Evolutionary conservation across 2,329 filamentous ascomycete genomes (phyloP), one percentile per base, ranked within the genome.

Genomic region (Colletotrichum tamarilloi): DNA sequence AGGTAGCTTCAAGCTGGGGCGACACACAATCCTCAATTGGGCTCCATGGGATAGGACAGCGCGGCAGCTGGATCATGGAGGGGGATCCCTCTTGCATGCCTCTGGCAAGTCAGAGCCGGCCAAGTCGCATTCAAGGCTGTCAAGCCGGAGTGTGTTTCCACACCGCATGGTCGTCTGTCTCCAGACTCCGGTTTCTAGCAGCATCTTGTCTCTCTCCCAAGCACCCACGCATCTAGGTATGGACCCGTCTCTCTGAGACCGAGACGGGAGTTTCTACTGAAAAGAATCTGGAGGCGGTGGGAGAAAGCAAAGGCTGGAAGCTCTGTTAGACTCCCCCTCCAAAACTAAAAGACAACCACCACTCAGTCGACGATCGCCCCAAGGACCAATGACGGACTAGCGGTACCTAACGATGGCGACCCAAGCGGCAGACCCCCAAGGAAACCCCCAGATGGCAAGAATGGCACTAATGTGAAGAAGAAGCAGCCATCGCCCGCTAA

Each of bases 71-170:
- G 53, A 60, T 70, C 32, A 35, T 35, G 32, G 32, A 35, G 1
- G 32, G 11, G 60, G 67, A 32, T 11, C 62, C 38, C 49, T 72
- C 62, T 68, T 75, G 74, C 74, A 68, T 24, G 59, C 30, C 64
- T 52, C 58, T 73, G 60, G 74, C 71, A 67, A 75, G 70, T 75
- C 35, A 67, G 62, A 74, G 66, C 49, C 49, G 71, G 73, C 74
- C 74, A 75, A 75, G 74, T 72, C 73, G 59, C 55, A 52, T 30
- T 14, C 4, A 24, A 64, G 62, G 67, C 67, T 65, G 59, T 38
- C 60, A 49, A 65, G 24, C n/a, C 8, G 42, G 42, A 49, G 7
- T 8, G 16, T 49, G 38, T 46, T 69, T 46, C 66, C 46, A 69
- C 70, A 73, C 70, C 70, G 67, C 71, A 73, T 72, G 16, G 42